A percentile compares a stretch with the other conserved stretches of the same genome.
These are phyloP conservation scores for Panicum virgatum DNA, from an alignment of 202 grass and related monocot species.

Conservation along the genomic window DNA sequence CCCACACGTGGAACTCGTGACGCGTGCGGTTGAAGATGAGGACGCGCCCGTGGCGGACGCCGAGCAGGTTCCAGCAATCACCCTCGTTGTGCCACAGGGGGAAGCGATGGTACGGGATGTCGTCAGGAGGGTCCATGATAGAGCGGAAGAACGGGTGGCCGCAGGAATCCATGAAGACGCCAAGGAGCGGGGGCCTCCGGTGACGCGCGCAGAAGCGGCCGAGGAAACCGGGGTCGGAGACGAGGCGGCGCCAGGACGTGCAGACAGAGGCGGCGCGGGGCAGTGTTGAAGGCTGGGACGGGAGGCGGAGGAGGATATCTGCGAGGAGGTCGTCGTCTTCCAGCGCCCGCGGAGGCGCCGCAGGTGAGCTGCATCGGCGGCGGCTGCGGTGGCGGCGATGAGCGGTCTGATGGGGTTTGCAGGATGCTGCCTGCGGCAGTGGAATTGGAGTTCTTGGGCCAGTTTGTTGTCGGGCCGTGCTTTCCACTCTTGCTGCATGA, in stretches of 20 bases:
- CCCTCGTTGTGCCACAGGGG: not conserved
- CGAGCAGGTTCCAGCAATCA: not conserved
- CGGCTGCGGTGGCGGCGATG: not conserved
- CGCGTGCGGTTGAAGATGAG: not conserved
- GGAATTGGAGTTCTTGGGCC: not conserved
- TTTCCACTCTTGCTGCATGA: too few species aligned
- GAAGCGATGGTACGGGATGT: not conserved
- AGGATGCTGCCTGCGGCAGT: too few species aligned
- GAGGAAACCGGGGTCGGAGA: constrained; percentile 10
- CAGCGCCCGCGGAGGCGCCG: not conserved
- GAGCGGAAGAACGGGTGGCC: not conserved
- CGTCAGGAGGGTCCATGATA: not conserved
- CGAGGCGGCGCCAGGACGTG: constrained; percentile 4
- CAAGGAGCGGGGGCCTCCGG: not conserved
- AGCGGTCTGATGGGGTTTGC: too few species aligned
- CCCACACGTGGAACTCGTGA: not conserved
- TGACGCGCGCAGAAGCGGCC: constrained; percentile 12
- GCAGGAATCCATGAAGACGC: constrained; percentile 5
- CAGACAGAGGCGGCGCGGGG: constrained; percentile 13
- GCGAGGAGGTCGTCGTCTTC: constrained; percentile 7
- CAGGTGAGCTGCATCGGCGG: not conserved
- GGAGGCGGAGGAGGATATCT: constrained; percentile 19
- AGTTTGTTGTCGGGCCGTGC: not conserved
- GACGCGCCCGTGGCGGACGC: constrained; percentile 20
- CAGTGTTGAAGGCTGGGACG: constrained; percentile 10